Base-by-base conservation (phyloP, 495 filamentous ascomycete species). In the Penicillium angulare region DNA sequence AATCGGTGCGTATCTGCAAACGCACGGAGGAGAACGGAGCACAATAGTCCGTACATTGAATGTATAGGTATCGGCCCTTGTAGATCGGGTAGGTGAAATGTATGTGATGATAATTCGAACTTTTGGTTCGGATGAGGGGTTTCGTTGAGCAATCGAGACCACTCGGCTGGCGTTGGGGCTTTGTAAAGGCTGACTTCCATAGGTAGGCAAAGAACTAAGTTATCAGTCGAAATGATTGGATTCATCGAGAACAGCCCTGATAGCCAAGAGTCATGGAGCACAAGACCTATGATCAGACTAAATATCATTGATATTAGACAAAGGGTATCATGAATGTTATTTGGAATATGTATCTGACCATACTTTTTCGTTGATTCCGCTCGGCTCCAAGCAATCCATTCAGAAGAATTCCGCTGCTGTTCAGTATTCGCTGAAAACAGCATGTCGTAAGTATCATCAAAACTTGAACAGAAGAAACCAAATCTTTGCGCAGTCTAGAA, bases 261-360 rank as follows among this genome's bases (percentile, higher is more conserved):
- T 3, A 54, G 39, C 52, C 52, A 54, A 7, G 52, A 31, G 18
- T 54, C 52, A 15, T 54, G 52, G 7, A 54, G 24, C 23, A 49
- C n/a, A 7, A 54, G 32, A 24, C 52, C 52, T 23, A 54, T 43
- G 6, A 54, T 54, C 31, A 54, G 8, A n/a, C 45, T 48, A 21
- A 18, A 21, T 41, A n/a, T n/a, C n/a, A n/a, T n/a, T n/a, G n/a
- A n/a, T n/a, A n/a, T n/a, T n/a, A n/a, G n/a, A n/a, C n/a, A n/a
- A n/a, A n/a, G 39, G 9, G 17, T 33, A 23, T 50, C 39, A 43
- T 33, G 24, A n/a, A n/a, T n/a, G n/a, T n/a, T n/a, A n/a, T n/a
- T n/a, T n/a, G n/a, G n/a, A n/a, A 18, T n/a, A 49, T 2, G 20
- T 31, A n/a, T 1, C 12, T 18, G 8, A 32, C 1, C 10, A 18